These are phyloP conservation scores for Aspergillus nidulans DNA, from an alignment of 495 filamentous ascomycete genomes.

Conservation along the genomic window DNA sequence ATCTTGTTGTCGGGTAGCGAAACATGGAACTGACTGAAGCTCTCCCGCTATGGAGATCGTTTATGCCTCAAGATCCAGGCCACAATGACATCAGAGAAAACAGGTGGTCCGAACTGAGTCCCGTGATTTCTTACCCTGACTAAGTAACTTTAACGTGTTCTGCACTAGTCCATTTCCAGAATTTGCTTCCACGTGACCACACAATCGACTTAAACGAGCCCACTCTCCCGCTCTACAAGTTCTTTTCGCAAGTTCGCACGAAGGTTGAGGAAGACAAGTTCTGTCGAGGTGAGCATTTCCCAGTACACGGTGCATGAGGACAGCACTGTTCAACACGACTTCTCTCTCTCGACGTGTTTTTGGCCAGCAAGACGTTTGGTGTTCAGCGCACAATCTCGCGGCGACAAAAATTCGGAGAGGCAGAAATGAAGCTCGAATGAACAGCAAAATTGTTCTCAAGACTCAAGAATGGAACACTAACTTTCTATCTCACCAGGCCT, in stretches of 20 bases:
- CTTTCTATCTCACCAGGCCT: slow-evolving; percentile 34
- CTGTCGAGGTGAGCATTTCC: slow-evolving; percentile 48
- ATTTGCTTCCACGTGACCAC: slow-evolving; percentile 36
- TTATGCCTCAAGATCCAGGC: not conserved
- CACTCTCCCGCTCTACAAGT: slow-evolving; percentile 23
- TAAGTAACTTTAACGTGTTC: not conserved
- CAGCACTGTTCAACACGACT: not conserved
- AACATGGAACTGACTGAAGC: not conserved
- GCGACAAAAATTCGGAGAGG: not conserved
- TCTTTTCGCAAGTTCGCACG: slow-evolving; percentile 36
- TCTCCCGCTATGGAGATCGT: not conserved
- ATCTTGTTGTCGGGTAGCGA: not conserved
- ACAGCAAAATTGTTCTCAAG: not conserved
- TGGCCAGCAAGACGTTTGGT: not conserved
- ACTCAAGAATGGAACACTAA: not conserved
- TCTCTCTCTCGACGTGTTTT: not conserved
- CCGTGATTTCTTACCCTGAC: slow-evolving; percentile 9
- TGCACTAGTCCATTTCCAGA: slow-evolving; percentile 11
- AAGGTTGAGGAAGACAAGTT: slow-evolving; percentile 56
- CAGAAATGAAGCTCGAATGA: not conserved
- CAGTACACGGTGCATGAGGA: not conserved
- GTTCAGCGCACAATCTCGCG: not conserved
- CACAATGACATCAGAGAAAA: slow-evolving; percentile 1
- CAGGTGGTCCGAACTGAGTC: slow-evolving; percentile 4
- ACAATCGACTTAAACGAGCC: slow-evolving; percentile 46